Percentiles rank a stretch among this genome's conserved stretches.
These are phyloP conservation scores for Phytophthora pinifolia DNA, from an alignment of 352 stramenopile species.

Conservation along the genomic window DNA sequence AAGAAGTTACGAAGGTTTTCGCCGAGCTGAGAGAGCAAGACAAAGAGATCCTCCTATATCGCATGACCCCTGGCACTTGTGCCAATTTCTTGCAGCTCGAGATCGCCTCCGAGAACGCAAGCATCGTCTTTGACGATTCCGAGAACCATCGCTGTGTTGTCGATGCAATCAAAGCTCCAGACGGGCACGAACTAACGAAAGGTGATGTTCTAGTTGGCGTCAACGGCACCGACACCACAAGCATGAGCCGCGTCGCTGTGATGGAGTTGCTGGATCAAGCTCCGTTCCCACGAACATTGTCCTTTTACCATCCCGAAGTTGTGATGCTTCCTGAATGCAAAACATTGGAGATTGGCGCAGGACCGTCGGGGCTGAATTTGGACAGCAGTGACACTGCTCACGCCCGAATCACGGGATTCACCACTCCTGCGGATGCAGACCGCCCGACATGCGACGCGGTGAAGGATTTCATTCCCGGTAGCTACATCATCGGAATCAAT, in stretches of 20 bases:
- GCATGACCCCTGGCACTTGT: conserved; percentile 27
- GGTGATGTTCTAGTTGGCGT: conserved; percentile 52
- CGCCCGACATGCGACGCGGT: conserved; percentile 40
- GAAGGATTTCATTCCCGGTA: conserved; percentile 41
- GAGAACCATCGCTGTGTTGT: conserved; percentile 45
- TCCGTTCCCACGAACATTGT: conserved; percentile 34
- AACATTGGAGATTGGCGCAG: conserved; percentile 36
- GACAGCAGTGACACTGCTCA: conserved; percentile 33
- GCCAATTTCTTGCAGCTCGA: conserved; percentile 32
- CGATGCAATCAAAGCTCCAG: conserved; percentile 15
- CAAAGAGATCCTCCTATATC: conserved; percentile 63
- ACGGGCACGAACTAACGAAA: conserved; percentile 14
- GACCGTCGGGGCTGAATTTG: conserved; percentile 52
- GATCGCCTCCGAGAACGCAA: conserved; percentile 2
- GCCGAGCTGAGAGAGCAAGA: conserved; percentile 39
- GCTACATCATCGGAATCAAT: conserved; percentile 69
- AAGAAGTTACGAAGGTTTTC: conserved; percentile 42
- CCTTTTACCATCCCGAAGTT: conserved; percentile 29
- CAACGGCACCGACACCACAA: conserved; percentile 43
- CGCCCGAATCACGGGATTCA: conserved; percentile 49
- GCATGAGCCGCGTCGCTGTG: conserved; percentile 29
- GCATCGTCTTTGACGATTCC: conserved; percentile 34
- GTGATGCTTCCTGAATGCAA: conserved; percentile 43
- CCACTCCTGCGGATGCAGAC: conserved; percentile 33
- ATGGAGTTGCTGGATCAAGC: conserved; percentile 33